Conservation (phyloP, 148 eudicot species). For the Silene conica region DNA sequence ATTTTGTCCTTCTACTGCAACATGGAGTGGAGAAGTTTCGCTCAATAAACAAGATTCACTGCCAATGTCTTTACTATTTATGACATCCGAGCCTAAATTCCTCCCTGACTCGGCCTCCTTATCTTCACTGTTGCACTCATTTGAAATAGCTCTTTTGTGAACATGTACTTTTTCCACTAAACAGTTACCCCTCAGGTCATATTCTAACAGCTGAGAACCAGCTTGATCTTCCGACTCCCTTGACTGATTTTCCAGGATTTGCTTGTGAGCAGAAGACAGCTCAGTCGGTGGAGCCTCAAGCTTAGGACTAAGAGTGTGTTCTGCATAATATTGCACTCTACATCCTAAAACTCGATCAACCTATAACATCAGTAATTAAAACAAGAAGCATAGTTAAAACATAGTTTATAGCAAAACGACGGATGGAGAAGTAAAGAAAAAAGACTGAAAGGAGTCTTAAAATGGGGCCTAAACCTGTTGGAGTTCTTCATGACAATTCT, state of each 20-base stretch:
- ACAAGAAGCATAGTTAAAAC: background rate
- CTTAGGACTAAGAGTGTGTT: constrained; percentile 24
- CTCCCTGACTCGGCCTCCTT: constrained; percentile 26
- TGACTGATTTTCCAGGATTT: constrained; percentile 30
- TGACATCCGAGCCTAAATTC: constrained; percentile 24
- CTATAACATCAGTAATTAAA: constrained; percentile 33
- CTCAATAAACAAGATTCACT: constrained; percentile 23
- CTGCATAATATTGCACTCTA: constrained; percentile 46
- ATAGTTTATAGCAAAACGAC: background rate
- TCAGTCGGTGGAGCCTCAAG: constrained; percentile 26
- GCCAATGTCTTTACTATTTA: constrained; percentile 22
- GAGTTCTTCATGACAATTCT: constrained; percentile 29
- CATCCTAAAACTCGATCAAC: constrained; percentile 94
- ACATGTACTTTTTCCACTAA: constrained; percentile 39
- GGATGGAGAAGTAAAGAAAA: background rate
- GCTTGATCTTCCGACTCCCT: constrained; percentile 31
- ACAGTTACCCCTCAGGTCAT: constrained; percentile 19
- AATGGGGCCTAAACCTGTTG: constrained; percentile 47
- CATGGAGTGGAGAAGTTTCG: constrained; percentile 19
- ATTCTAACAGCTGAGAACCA: constrained; percentile 26
- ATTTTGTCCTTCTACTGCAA: constrained; percentile 6
- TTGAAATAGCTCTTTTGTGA: constrained; percentile 34
- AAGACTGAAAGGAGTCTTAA: background rate
- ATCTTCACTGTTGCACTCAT: constrained; percentile 40
- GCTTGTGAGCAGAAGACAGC: constrained; percentile 27